Base-by-base conservation (phyloP, 495 filamentous ascomycete genomes). In the Neurospora terricola region DNA sequence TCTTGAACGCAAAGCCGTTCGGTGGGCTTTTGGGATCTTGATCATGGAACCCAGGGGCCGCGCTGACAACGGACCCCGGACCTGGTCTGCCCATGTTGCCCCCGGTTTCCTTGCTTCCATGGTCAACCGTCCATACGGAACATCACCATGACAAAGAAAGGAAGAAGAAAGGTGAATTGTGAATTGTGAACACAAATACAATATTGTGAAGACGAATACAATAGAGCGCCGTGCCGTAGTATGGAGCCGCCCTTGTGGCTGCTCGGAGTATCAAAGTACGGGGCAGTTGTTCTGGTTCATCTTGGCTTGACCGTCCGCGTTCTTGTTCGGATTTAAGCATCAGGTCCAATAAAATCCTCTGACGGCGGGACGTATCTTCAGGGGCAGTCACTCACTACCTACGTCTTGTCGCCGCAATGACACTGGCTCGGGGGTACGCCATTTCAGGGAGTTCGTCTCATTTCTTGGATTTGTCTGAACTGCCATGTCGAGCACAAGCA, bases 11-110 rank as follows among this genome's bases (percentile, higher is more conserved):
- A 72, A 66, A 69, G 23, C 69, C 69, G 72, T 43, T 69, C 70
- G 66, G 21, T 70, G 70, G 43, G 39, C 45, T 48, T 62, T 62
- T 30, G 54, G 71, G 43, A 69, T 72, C 72, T 70, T 73, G 43
- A 59, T 70, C 40, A 66, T 71, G 70, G 68, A 62, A 48, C 3
- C 38, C 38, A 39, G 69, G 34, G 38, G 70, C 27, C 23, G 38
- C 73, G 70, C 70, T 71, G 69, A 38, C 73, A 18, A 70, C 70
- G 45, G 66, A 75, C 73, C 77, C 77, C 72, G 71, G 73, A 71
- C 77, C 77, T 72, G 74, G 77, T 69, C 70, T 36, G 14, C 27
- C 27, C 54, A 34, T 66, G 6, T 66, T 66, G 27, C 54, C 30
- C 54, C 54, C 27, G 54, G 54, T 36, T 34, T 66, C 54, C 54